These are phyloP conservation scores for Trichoderma atroviride DNA, from an alignment of 2,329 filamentous ascomycete genomes.

Conservation along the genomic window DNA sequence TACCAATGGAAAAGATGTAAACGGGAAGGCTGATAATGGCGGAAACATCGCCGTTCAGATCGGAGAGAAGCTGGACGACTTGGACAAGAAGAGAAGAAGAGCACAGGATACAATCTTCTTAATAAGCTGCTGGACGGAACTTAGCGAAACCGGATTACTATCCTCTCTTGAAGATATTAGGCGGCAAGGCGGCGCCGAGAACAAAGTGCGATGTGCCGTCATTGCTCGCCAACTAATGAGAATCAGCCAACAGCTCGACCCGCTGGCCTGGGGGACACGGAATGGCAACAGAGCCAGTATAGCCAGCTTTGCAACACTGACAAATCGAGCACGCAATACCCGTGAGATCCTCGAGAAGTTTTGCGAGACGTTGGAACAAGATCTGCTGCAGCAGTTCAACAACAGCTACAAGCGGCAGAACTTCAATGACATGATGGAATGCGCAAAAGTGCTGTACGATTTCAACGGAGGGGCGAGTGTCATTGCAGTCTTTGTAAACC, in stretches of 20 bases:
- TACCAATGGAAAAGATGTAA: constrained; percentile 39
- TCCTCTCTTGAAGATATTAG: constrained; percentile 87
- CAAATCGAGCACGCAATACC: constrained; percentile 62
- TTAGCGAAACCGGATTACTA: constrained; percentile 85
- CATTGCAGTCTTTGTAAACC: constrained; percentile 94
- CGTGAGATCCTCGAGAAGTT: constrained; percentile 95
- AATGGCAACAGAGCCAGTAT: constrained; percentile 61
- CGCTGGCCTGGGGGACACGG: constrained; percentile 67
- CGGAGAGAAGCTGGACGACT: constrained; percentile 87
- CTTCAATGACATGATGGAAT: constrained; percentile 98
- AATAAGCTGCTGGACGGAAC: constrained; percentile 95
- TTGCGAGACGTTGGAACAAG: constrained; percentile 91
- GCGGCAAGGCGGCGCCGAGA: constrained; percentile 80
- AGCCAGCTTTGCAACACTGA: constrained; percentile 55
- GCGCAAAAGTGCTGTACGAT: constrained; percentile 88
- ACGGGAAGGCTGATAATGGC: constrained; percentile 55
- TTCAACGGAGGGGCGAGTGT: constrained; percentile 96
- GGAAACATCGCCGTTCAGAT: constrained; percentile 94
- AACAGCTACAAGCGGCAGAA: constrained; percentile 94
- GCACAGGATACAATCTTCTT: constrained; percentile 93
- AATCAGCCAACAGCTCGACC: constrained; percentile 89
- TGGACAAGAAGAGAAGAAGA: constrained; percentile 86
- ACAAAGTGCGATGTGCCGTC: constrained; percentile 90
- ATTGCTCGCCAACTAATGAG: constrained; percentile 92
- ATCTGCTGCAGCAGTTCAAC: constrained; percentile 94